These are phyloP conservation scores for Fusarium sp. DNA, from an alignment of 2,329 filamentous ascomycete genomes.

Conservation along the genomic window DNA sequence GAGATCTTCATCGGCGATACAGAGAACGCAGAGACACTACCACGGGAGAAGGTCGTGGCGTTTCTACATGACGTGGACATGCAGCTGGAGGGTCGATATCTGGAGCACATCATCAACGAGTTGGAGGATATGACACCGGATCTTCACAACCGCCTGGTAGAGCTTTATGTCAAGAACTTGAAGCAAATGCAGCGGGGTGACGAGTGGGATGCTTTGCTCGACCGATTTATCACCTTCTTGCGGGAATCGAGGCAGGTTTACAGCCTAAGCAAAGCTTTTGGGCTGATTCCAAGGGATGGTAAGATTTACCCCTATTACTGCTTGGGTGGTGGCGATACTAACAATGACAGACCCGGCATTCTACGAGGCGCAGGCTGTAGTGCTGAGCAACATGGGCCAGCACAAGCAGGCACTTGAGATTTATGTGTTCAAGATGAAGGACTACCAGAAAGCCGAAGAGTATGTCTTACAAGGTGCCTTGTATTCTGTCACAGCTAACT, in stretches of 20 bases:
- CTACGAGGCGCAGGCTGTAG: slow-evolving; percentile 89
- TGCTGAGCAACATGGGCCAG: slow-evolving; percentile 93
- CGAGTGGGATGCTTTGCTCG: slow-evolving; percentile 69
- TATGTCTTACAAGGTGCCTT: slow-evolving; percentile 57
- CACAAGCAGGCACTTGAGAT: slow-evolving; percentile 97
- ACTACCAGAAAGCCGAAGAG: slow-evolving; percentile 93
- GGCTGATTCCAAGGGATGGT: slow-evolving; percentile 84
- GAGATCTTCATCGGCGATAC: slow-evolving; percentile 94
- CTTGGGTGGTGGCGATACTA: slow-evolving; percentile 6
- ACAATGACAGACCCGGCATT: slow-evolving; percentile 78
- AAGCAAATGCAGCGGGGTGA: slow-evolving; percentile 56
- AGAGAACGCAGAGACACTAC: slow-evolving; percentile 92
- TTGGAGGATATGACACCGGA: slow-evolving; percentile 86
- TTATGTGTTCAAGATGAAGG: slow-evolving; percentile 93
- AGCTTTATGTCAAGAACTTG: slow-evolving; percentile 73
- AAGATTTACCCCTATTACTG: slow-evolving; percentile 44
- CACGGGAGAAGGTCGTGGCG: slow-evolving; percentile 78
- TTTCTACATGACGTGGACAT: slow-evolving; percentile 79
- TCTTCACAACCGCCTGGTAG: slow-evolving; percentile 86
- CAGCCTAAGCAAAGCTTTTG: slow-evolving; percentile 81
- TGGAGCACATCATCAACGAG: slow-evolving; percentile 92
- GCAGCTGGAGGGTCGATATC: slow-evolving; percentile 80
- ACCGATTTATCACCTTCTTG: slow-evolving; percentile 80
- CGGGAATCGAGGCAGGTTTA: slow-evolving; percentile 80
- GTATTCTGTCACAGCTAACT: slow-evolving; percentile 31